Percentiles rank a stretch among this genome's conserved stretches.
Evolutionary conservation across 345 rosid genomes (phyloP).

Genomic region (Boechera stricta): DNA sequence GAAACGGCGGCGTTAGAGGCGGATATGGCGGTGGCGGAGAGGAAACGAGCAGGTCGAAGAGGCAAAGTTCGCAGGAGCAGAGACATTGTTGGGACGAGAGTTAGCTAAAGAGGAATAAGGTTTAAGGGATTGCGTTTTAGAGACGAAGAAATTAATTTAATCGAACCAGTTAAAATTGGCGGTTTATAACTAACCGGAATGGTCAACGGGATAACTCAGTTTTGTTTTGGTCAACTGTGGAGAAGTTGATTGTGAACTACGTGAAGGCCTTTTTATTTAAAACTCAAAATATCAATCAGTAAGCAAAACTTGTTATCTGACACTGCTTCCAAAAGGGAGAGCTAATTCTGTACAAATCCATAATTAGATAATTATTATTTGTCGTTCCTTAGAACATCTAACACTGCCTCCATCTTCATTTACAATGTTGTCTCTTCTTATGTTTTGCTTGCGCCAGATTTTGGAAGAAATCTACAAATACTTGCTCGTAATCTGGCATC

Average conservation of each 20-base stretch:
- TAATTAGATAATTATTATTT: conserved; percentile 41
- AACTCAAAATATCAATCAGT: not conserved
- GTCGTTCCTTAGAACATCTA: not conserved
- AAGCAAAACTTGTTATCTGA: conserved; percentile 40
- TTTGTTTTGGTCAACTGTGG: not conserved
- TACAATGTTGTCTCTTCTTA: conserved; percentile 50
- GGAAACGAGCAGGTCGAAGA: conserved; percentile 48
- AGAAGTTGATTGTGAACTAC: too few relatives aligned
- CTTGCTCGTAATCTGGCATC: conserved; percentile 83
- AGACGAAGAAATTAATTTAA: conserved; percentile 1
- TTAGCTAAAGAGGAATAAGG: not conserved
- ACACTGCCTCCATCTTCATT: conserved; percentile 24
- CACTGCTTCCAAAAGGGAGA: conserved; percentile 24
- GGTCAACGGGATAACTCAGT: not conserved
- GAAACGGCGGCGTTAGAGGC: conserved; percentile 41
- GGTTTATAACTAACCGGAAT: conserved; percentile 17
- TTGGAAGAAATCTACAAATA: conserved; percentile 82
- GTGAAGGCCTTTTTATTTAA: not conserved
- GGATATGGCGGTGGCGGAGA: conserved; percentile 44
- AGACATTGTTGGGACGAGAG: conserved; percentile 48
- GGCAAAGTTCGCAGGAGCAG: conserved; percentile 49
- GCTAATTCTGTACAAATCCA: conserved; percentile 42
- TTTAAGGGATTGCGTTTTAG: conserved; percentile 34
- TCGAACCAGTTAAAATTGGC: conserved; percentile 3
- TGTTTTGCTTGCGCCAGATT: conserved; percentile 51